Evolutionary conservation across 2,329 filamentous ascomycete species (phyloP), one percentile per base, ranked within the genome.

Genomic region (Fusarium liriodendri): DNA sequence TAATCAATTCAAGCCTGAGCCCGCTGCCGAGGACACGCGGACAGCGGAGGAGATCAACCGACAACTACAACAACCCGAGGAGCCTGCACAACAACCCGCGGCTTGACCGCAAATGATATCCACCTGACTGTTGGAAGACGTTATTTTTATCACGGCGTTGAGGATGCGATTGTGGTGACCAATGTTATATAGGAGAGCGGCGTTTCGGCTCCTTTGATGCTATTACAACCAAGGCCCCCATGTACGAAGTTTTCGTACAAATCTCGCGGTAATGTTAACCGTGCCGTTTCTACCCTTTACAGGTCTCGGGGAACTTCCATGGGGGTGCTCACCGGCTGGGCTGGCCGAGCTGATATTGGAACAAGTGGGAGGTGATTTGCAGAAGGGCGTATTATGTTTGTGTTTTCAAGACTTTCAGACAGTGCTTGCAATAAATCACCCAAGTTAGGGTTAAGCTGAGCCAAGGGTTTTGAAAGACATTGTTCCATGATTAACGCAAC

Each of bases 11-110:
- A 87, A 87, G 73, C 62, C 82, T 6, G 84, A 84, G 4, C 71
- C 78, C 29, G 73, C 73, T 9, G 82, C 84, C 10, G 84, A 87
- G n/a, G 85, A 87, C 8, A 81, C 82, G 38, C 83, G 85, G 63
- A 83, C 85, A 9, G 85, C 86, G 3, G 88, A 90, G 20, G 89
- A 90, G 61, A 87, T 90, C 52, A 87, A 89, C 67, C 82, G 87
- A 47, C 89, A 90, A 74, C 78, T 90, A 66, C 86, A 87, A 64
- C 86, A 87, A 72, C 76, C 82, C 2, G 84, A 86, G 20, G 81
- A 79, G 38, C 50, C 73, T 52, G 52, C 64, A 58, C 72, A 73
- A 67, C 50, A 71, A 55, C 64, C 71, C 58, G 74, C 69, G 37
- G 73, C 77, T 55, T 78, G 73, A 63, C 47, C 68, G 59, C 59